A percentile compares a stretch with the other conserved stretches of the same genome.
phyloP scores from a whole-genome alignment of 768 basidiomycete species.

The Amanita pallidorosea region DNA sequence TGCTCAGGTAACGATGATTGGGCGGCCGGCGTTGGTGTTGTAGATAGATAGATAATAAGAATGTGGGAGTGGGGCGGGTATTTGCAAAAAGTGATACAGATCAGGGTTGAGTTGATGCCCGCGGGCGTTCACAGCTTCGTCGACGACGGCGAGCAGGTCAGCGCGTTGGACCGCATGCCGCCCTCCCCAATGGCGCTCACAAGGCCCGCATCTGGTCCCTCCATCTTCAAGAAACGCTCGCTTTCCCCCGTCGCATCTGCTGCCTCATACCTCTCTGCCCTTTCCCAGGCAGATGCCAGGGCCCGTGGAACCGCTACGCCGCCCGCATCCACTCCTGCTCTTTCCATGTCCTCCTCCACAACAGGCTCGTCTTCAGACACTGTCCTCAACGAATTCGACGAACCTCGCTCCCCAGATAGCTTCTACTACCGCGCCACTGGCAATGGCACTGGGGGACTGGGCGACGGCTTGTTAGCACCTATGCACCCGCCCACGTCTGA shows the following conservation, averaged over 20 bases:
- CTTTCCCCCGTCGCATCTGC: slow-evolving; percentile 24
- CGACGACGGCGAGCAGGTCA: too few species aligned
- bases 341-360: slow-evolving; percentile 65
- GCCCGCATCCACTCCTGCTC: slow-evolving; percentile 54
- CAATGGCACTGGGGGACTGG: slow-evolving; percentile 1
- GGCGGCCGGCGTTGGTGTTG: not conserved
- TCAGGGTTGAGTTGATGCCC: not conserved
- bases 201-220: slow-evolving; percentile 36
- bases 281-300: slow-evolving; percentile 50
- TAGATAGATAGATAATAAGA: not conserved
- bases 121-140: not conserved
- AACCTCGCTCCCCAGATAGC: slow-evolving; percentile 13
- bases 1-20: slow-evolving; percentile 6
- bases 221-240: slow-evolving; percentile 52
- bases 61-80: too few species aligned
- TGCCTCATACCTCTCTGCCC: slow-evolving; percentile 31
- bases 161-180: slow-evolving; percentile 7
- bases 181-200: slow-evolving; percentile 58
- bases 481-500: slow-evolving; percentile 68
- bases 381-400: slow-evolving; percentile 43
- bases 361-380: slow-evolving; percentile 64
- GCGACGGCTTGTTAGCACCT: slow-evolving; percentile 51
- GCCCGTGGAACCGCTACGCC: slow-evolving; percentile 33
- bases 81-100: not conserved
- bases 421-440: slow-evolving; percentile 2